Percentiles rank a stretch among this genome's conserved stretches.
Conservation (phyloP, 2,329 filamentous ascomycete species). For the Penicillium sp. region DNA sequence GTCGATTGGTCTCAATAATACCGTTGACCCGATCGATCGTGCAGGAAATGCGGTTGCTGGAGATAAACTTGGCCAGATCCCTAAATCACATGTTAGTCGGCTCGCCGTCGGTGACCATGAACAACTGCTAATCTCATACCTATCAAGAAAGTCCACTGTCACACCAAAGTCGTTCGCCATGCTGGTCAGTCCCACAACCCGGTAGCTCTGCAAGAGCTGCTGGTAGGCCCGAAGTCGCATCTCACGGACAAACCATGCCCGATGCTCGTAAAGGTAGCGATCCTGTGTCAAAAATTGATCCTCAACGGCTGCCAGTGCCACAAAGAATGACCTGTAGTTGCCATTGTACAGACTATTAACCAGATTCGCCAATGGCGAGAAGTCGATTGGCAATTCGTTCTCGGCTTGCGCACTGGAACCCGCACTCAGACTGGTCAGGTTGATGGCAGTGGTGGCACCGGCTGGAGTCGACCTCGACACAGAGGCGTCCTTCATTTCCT, state of each 20-base stretch:
- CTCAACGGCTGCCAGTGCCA: constrained; percentile 80
- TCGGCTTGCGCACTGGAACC: constrained; percentile 62
- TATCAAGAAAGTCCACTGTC: constrained; percentile 90
- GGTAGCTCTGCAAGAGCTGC: constrained; percentile 94
- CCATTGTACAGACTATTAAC: constrained; percentile 90
- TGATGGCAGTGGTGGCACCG: constrained; percentile 66
- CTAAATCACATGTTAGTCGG: constrained; percentile 43
- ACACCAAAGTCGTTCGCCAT: constrained; percentile 98
- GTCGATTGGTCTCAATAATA: constrained; percentile 95
- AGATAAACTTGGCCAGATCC: constrained; percentile 95
- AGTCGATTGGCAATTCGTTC: constrained; percentile 77
- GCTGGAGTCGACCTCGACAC: constrained; percentile 48
- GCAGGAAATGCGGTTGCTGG: constrained; percentile 86
- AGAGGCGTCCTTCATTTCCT: constrained; percentile 63
- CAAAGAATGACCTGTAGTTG: constrained; percentile 91
- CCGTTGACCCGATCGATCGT: constrained; percentile 96
- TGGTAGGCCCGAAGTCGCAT: constrained; percentile 96
- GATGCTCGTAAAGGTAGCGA: constrained; percentile 91
- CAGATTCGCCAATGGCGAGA: constrained; percentile 76
- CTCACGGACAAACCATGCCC: constrained; percentile 94
- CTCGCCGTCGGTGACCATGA: background rate
- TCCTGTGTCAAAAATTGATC: constrained; percentile 91
- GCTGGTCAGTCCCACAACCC: constrained; percentile 90
- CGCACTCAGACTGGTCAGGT: constrained; percentile 75
- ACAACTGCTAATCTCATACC: constrained; percentile 50